Base-by-base conservation (phyloP, 306 rosid species). In the Leucaena leucocephala region DNA sequence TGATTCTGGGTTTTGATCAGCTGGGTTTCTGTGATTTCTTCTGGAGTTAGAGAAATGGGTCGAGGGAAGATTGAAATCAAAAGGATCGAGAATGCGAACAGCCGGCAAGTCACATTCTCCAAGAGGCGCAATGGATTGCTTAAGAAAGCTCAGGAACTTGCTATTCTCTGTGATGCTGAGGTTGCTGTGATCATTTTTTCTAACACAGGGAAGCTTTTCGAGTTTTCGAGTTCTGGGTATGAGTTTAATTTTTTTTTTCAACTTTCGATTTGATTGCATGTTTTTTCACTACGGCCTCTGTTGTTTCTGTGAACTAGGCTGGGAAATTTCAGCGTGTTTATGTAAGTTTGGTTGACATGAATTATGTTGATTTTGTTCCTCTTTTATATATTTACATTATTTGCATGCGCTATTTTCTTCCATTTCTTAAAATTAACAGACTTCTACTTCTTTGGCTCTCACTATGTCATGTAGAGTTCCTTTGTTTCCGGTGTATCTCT, bases 171-270 rank as follows among this genome's bases (percentile, higher is more conserved):
- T 16, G 99, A 96, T 73, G 96, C 99, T 0, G 99, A 96, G 86
- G 96, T 96, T 86, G 98, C 99, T 76, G 98, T 93, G 13, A 96
- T 96, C n/a, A 88, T 96, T 73, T 96, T 96, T 84, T 96, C 99
- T 2, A 93, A 96, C 57, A 96, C 99, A 2, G 98, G 98, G 27
- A 93, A 90, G 72, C 91, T 93, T n/a, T 96, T 96, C 38, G 96
- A 96, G 84, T 95, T 85, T 85, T 93, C 99, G 0, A 95, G 93
- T 80, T 78, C 91, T 83, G 91, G 94, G 99, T 95, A 76, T 81
- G 90, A 71, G 14, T 82, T 55, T 57, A 13, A 3, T 27, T 27
- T 0, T 45, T 45, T 55, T 65, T 12, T 21, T 2, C 2, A 63
- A 15, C 35, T 11, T 36, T 71, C 4, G 39, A 62, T 77, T 9